Percentiles rank a stretch among this genome's conserved stretches.
phyloP scores from a whole-genome alignment of 305 asterid genomes.

The Ilex paraguariensis region DNA sequence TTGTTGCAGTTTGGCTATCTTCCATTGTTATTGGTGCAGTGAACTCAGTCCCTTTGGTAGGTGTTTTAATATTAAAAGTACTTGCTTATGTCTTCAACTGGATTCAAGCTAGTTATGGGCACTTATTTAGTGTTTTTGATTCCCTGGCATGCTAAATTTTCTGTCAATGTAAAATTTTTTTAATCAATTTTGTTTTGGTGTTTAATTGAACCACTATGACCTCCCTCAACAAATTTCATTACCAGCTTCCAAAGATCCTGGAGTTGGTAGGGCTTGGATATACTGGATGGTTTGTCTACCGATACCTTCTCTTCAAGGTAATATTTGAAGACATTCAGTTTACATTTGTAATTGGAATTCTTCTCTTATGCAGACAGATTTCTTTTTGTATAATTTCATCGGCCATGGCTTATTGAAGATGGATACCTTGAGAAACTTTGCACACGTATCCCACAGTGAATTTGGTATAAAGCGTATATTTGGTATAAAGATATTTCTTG shows the following conservation, averaged over 20 bases:
- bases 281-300: conserved; percentile 98
- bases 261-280: conserved; percentile 97
- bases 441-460: too few species aligned
- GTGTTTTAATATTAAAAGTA: conserved; percentile 19
- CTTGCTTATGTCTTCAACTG: conserved; percentile 1
- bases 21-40: conserved; percentile 74
- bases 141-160: too few species aligned
- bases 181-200: neutral
- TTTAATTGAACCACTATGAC: neutral
- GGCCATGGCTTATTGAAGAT: too few species aligned
- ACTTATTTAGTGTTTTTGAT: neutral
- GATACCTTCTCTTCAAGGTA: conserved; percentile 98
- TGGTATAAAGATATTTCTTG: too few species aligned
- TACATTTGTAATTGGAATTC: too few species aligned
- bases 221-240: neutral
- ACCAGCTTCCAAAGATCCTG: conserved; percentile 92
- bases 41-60: conserved; percentile 92
- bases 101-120: neutral
- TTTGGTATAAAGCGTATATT: too few species aligned
- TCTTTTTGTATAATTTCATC: too few species aligned
- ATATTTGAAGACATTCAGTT: neutral
- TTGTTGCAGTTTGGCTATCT: conserved; percentile 82
- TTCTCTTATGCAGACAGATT: neutral
- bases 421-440: too few species aligned
- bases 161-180: neutral